phyloP scores from a whole-genome alignment of 768 basidiomycete genomes.

The Russula ochroleuca region DNA sequence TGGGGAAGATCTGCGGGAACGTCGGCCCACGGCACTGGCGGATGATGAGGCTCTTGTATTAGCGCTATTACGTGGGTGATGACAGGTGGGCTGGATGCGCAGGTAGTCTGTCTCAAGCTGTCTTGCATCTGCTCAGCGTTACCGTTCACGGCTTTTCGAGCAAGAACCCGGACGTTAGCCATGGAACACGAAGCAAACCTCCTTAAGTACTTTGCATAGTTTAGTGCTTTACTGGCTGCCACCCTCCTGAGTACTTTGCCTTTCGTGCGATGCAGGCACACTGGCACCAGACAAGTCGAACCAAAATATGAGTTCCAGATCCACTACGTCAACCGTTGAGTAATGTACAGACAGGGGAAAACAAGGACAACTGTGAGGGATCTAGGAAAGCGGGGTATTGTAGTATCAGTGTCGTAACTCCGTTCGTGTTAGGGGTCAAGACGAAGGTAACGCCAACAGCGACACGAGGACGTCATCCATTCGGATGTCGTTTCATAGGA shows the following conservation, averaged over 20 bases:
- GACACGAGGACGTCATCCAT: not conserved
- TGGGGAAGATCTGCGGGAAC: constrained; percentile 23
- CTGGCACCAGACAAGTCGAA: no score
- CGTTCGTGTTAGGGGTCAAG: not conserved
- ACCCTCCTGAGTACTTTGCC: not conserved
- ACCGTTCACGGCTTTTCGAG: not conserved
- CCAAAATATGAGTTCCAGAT: no score
- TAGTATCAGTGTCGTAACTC: no score
- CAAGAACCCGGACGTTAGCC: not conserved
- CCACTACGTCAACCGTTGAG: no score
- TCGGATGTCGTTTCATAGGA: not conserved
- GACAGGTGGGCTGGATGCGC: constrained; percentile 11
- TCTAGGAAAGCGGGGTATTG: not conserved
- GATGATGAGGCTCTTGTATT: constrained; percentile 66
- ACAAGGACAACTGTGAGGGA: not conserved
- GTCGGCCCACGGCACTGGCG: constrained; percentile 38
- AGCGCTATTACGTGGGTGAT: constrained; percentile 44
- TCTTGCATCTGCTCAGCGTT: not conserved
- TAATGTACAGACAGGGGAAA: no score
- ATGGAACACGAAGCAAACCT: not conserved
- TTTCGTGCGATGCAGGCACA: not conserved
- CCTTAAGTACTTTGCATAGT: not conserved
- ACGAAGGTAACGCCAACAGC: not conserved
- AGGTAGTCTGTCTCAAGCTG: not conserved
- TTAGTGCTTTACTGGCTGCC: no score